A percentile compares a stretch with the other conserved stretches of the same genome.
These are phyloP conservation scores for Aspergillus sp. DNA, from an alignment of 2,329 filamentous ascomycete species.

Conservation along the genomic window DNA sequence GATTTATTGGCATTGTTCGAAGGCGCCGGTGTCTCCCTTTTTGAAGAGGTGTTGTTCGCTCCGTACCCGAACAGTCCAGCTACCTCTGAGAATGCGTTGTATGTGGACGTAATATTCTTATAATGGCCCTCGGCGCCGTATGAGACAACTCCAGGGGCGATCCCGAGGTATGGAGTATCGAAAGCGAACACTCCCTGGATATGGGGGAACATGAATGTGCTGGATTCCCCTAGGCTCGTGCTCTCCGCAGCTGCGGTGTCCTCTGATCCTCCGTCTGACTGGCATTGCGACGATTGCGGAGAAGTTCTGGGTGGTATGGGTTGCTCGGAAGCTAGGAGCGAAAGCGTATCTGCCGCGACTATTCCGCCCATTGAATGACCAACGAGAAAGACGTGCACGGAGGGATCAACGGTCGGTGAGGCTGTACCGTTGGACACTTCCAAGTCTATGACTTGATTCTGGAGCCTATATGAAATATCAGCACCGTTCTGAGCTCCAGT, in stretches of 20 bases:
- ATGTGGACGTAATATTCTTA: slow-evolving; percentile 68
- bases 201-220: slow-evolving; percentile 82
- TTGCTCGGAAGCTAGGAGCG: slow-evolving; percentile 70
- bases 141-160: slow-evolving; percentile 51
- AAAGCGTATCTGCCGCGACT: slow-evolving; percentile 83
- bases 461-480: slow-evolving; percentile 58
- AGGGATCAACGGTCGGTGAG: slow-evolving; percentile 82
- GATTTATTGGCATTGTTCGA: slow-evolving; percentile 21
- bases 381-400: slow-evolving; percentile 75
- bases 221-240: slow-evolving; percentile 27
- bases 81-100: slow-evolving; percentile 67
- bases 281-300: slow-evolving; percentile 21
- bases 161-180: slow-evolving; percentile 78
- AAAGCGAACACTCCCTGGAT: slow-evolving; percentile 88
- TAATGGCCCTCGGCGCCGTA: slow-evolving; percentile 78
- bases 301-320: slow-evolving; percentile 42
- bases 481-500: not conserved
- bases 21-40: slow-evolving; percentile 10
- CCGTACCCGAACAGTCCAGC: slow-evolving; percentile 66
- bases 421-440: slow-evolving; percentile 79
- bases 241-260: slow-evolving; percentile 13
- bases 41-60: slow-evolving; percentile 34
- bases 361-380: slow-evolving; percentile 94
- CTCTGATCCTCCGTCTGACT: not conserved
- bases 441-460: slow-evolving; percentile 89